Base-by-base conservation (phyloP, 1,139 yeast genomes). In the Suhomyces bokatorum region DNA sequence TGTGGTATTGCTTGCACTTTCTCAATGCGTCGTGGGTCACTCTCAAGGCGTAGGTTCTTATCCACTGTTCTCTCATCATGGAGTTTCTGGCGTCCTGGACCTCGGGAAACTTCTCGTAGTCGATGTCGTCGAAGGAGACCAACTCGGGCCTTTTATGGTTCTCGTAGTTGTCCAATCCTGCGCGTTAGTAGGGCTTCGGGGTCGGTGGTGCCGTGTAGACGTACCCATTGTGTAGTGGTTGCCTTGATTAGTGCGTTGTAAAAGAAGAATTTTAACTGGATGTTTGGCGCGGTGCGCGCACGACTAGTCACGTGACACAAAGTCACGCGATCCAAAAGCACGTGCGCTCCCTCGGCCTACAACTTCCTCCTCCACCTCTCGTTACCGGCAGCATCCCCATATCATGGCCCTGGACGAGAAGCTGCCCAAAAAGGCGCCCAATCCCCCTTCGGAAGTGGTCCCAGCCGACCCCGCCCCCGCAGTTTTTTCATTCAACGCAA, bases 71-170 rank as follows among this genome's bases (percentile, higher is more conserved):
- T 64, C 90, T 81, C 47, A 86, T 59, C 79, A 86, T 75, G 36
- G 93, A 79, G 53, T 80, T 81, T 71, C 90, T 88, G 27, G 96
- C 96, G 42, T 78, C 73, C 45, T 81, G 80, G 40, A 87, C 79
- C 53, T 82, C 83, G 31, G 73, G 67, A 50, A 78, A 75, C 66
- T 87, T 82, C 57, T 77, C 77, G 66, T 87, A 87, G 69, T 85
- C 87, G 51, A 87, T 85, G 55, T 84, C 89, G 67, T 87, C 95
- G 60, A 87, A 87, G 33, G 95, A 87, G 51, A 86, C 93, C 58
- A 81, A 75, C 57, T 85, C 88, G 43, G 88, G 84, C 69, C 88
- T 79, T 57, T 69, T 67, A 66, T 85, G 87, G 64, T 72, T 72
- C 40, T 63, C 70, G 63, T 73, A 74, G 51, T 64, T 63, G 49